Evolutionary conservation across 2,329 filamentous ascomycete species (phyloP), one percentile per base, ranked within the genome.

Genomic region (Pleomassaria siparia): DNA sequence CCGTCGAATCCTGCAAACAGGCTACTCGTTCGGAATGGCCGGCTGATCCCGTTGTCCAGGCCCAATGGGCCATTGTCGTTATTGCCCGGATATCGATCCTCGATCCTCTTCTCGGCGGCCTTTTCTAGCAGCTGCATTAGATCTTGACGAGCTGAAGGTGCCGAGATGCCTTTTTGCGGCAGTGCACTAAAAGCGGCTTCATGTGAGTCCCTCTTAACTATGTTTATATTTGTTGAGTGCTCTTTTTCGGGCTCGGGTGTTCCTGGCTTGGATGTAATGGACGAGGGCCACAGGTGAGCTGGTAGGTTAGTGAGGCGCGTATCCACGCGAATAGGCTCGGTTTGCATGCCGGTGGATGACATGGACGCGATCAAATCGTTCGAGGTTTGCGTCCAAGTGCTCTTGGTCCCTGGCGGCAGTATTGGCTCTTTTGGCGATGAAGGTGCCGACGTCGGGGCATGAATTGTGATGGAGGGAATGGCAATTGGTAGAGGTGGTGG

Each of bases 391-490:
- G 87, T 92, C 15, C 84, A 85, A 54, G 87, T 84, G 70, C 90
- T 90, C 68, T 91, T 96, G 6, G 83, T 86, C 52, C 84, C 84
- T 47, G 91, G 85, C 44, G 91, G 91, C 24, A 95, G 85, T 45
- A 95, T 81, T 43, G 86, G 85, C 56, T 86, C 83, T 40, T 81
- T 82, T 2, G 90, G 90, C 2, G 90, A 72, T 4, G 85, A 78
- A n/a, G 92, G 91, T 40, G 88, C 83, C 46, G 90, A 95, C 2
- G 80, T 84, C 0, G 94, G 92, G 25, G 94, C 94, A 58, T 95
- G 88, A 43, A 99, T 89, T 46, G 89, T 88, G 64, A 99, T 99
- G 60, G 86, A 88, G 0, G 92, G 92, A 51, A 96, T 87, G 4
- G 78, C 63, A 49, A 73, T 72, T 37, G 50, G 72, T 72, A 71